Conservation (phyloP, 2,329 filamentous ascomycete genomes). For the Triangularia verruculosa region DNA sequence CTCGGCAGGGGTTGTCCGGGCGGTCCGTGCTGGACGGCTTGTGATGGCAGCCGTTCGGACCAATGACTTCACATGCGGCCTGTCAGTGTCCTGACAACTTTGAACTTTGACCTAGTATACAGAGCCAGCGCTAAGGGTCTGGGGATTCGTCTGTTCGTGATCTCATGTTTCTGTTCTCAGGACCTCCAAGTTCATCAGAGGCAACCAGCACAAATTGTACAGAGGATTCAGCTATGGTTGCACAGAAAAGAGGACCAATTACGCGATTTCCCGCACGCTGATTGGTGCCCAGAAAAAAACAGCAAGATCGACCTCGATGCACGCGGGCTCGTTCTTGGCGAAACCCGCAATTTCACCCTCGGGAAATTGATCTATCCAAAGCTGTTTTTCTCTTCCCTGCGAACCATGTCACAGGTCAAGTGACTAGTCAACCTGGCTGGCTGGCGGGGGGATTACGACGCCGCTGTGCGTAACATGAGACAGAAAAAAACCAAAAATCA, state of each 20-base stretch:
- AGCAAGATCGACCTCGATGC: conserved; percentile 19
- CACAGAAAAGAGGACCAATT: no score
- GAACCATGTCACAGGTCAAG: neutral
- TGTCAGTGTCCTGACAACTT: neutral
- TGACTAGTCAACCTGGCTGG: neutral
- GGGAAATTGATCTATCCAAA: neutral
- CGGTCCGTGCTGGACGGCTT: neutral
- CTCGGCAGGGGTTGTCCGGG: neutral
- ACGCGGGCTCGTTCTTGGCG: neutral
- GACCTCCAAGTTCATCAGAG: neutral
- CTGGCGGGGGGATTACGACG: neutral
- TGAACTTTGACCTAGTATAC: neutral
- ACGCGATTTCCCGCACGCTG: conserved; percentile 16
- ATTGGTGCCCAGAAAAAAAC: conserved; percentile 26
- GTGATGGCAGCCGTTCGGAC: neutral
- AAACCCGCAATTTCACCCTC: conserved; percentile 4
- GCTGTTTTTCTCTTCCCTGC: neutral
- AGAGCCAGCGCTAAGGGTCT: neutral
- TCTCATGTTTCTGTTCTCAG: neutral
- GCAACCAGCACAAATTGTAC: neutral
- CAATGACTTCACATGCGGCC: neutral
- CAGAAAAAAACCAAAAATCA: neutral
- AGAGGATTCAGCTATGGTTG: no score
- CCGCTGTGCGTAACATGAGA: neutral
- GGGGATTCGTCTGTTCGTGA: neutral